phyloP scores from a whole-genome alignment of 352 stramenopile species.

The Hyaloperonospora brassicae region DNA sequence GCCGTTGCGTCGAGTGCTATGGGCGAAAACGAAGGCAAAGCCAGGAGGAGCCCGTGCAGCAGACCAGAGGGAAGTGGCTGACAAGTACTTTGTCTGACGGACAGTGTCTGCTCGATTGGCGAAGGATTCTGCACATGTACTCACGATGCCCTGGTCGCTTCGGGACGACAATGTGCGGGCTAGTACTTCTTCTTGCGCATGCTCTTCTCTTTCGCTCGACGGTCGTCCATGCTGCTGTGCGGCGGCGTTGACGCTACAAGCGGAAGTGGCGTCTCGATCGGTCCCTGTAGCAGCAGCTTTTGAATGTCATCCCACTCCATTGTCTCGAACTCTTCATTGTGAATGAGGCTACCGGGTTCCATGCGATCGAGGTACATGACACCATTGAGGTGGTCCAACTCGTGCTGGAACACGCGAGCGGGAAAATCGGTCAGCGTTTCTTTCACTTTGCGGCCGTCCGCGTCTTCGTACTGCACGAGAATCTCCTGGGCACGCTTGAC shows the following conservation, averaged over 20 bases:
- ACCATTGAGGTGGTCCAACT: conserved; percentile 73
- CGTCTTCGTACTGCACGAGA: conserved; percentile 53
- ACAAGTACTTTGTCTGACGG: conserved; percentile 30
- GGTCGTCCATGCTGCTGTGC: conserved; percentile 1
- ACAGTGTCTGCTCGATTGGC: no score
- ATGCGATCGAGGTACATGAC: conserved; percentile 73
- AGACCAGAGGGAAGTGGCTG: conserved; percentile 8
- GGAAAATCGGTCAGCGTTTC: conserved; percentile 64
- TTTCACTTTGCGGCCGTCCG: conserved; percentile 38
- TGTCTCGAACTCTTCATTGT: conserved; percentile 74
- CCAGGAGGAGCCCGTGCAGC: conserved; percentile 9
- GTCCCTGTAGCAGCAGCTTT: conserved; percentile 42
- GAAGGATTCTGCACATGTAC: no score
- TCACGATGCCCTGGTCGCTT: not conserved
- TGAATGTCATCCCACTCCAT: conserved; percentile 55
- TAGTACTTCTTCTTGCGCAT: conserved; percentile 26
- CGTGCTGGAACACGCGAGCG: conserved; percentile 80
- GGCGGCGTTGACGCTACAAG: conserved; percentile 17
- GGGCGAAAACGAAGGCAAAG: conserved; percentile 15
- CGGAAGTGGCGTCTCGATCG: conserved; percentile 14
- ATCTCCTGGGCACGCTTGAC: conserved; percentile 56
- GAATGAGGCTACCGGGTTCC: conserved; percentile 59
- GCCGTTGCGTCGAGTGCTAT: conserved; percentile 21
- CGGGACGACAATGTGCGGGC: not conserved
- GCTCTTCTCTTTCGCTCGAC: conserved; percentile 16